Evolutionary conservation across 371 early-diverging fungal genomes (phyloP).

Genomic region (Mortierella sp.): DNA sequence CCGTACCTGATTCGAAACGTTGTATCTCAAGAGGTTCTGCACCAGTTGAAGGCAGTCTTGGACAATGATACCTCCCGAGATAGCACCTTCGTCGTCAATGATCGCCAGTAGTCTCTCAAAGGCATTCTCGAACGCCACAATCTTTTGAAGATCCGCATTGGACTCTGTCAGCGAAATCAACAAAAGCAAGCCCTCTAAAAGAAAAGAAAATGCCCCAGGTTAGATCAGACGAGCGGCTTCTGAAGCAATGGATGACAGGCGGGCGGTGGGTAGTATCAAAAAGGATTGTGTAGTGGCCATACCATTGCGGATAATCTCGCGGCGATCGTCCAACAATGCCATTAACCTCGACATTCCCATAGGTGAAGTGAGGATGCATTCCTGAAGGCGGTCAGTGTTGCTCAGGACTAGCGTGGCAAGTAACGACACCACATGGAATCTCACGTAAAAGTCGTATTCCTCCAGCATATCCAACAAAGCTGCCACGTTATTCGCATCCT

Average conservation of each 20-base stretch:
- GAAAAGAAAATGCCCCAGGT: neutral
- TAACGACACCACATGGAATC: conserved; percentile 90
- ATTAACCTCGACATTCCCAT: conserved; percentile 93
- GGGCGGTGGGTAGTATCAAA: too few relatives aligned
- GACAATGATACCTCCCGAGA: conserved; percentile 94
- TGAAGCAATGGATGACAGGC: neutral
- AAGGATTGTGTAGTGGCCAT: conserved; percentile 13
- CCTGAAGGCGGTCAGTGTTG: conserved; percentile 80
- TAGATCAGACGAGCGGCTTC: neutral
- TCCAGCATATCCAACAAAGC: conserved; percentile 87
- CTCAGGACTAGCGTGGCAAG: conserved; percentile 81
- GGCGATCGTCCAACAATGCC: conserved; percentile 90
- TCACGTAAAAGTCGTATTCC: conserved; percentile 93
- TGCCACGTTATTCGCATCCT: conserved; percentile 85
- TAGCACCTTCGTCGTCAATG: conserved; percentile 92
- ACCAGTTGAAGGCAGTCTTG: conserved; percentile 95
- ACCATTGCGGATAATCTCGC: conserved; percentile 97
- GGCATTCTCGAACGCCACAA: conserved; percentile 97
- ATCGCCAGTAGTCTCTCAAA: conserved; percentile 92
- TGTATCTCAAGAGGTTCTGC: conserved; percentile 91
- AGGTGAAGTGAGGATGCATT: conserved; percentile 88
- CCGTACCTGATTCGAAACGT: conserved; percentile 93
- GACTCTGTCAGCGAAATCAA: conserved; percentile 89
- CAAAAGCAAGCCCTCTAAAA: conserved; percentile 88
- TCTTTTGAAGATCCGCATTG: conserved; percentile 97